Evolutionary conservation across 2,329 filamentous ascomycete species (phyloP).

Genomic region (Hymenoscyphus scutula): DNA sequence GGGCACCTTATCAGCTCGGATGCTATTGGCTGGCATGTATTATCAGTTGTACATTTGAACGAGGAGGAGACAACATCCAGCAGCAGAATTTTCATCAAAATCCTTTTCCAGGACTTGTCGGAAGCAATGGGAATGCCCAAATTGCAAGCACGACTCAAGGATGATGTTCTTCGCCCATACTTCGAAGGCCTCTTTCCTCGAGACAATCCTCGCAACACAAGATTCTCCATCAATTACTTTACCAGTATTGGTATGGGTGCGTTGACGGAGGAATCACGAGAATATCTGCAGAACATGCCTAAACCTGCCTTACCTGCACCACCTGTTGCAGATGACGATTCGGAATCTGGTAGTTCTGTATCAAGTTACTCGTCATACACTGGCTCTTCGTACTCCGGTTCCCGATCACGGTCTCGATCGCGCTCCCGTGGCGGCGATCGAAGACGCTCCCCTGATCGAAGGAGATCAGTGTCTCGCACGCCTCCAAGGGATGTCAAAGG

Average conservation of each 20-base stretch:
- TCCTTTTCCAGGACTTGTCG: constrained; percentile 87
- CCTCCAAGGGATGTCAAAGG: constrained; percentile 20
- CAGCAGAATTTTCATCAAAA: constrained; percentile 98
- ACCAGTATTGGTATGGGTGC: constrained; percentile 95
- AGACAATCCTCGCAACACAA: constrained; percentile 84
- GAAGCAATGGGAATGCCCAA: constrained; percentile 84
- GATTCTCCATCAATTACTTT: constrained; percentile 99
- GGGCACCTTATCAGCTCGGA: constrained; percentile 86
- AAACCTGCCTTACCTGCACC: constrained; percentile 76
- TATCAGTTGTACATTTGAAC: constrained; percentile 83
- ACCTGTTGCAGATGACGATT: constrained; percentile 52
- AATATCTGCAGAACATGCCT: constrained; percentile 83
- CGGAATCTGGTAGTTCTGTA: constrained; percentile 62
- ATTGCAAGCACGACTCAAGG: constrained; percentile 71
- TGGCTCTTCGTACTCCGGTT: constrained; percentile 56
- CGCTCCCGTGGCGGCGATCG: constrained; percentile 19
- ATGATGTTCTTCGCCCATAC: constrained; percentile 73
- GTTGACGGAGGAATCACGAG: constrained; percentile 92
- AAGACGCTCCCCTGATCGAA: constrained; percentile 19
- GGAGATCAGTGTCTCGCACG: constrained; percentile 25
- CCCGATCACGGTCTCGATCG: constrained; percentile 30
- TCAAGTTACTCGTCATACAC: constrained; percentile 78
- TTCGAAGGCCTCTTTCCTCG: constrained; percentile 85
- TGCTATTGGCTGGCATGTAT: constrained; percentile 86
- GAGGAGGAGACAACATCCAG: constrained; percentile 97